Base-by-base conservation (phyloP, 148 eudicot genomes). In the Polygonum aviculare region DNA sequence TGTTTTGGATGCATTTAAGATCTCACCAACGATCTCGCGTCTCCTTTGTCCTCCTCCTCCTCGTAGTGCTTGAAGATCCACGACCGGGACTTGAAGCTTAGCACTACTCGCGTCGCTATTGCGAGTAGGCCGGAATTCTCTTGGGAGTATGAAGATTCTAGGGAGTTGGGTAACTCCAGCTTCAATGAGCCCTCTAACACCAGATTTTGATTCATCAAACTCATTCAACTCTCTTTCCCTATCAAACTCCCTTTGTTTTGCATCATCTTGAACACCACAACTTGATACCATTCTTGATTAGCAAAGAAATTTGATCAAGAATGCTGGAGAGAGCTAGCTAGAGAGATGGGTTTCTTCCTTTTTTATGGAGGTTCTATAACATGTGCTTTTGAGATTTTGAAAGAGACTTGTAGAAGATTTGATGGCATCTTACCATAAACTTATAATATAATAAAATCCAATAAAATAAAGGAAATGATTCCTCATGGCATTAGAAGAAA, bases 171-270 rank as follows among this genome's bases (percentile, higher is more conserved):
- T 18, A 49, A 85, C 48, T 26, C 90, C 88, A 6, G 86, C 69
- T 48, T 87, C 88, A 6, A 82, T 81, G 1, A 87, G 82, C 11
- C 88, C 90, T 77, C 85, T 87, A 5, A 87, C 88, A 19, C 90
- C 90, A 16, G 81, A 82, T 72, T 81, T 87, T 49, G 86, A 79
- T 8, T 83, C 83, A 2, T 82, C 82, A 26, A 81, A 79, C 14
- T 81, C 81, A 3, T 41, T 65, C 45, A 87, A 14, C 47, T 79
- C 84, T 41, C 18, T 80, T 36, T 73, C 85, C 75, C 79, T 67
- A 48, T 81, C 79, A 69, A 57, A 57, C 47, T 44, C 47, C 9
- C 47, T 22, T 63, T 22, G 69, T 4, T 21, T 26, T 33, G 21
- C 38, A 22, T 2, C 26, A 35, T 63, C 38, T 33, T 44, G 10